A percentile compares a stretch with the other conserved stretches of the same genome.
These are phyloP conservation scores for Bullera alba DNA, from an alignment of 768 basidiomycete species.

Conservation along the genomic window DNA sequence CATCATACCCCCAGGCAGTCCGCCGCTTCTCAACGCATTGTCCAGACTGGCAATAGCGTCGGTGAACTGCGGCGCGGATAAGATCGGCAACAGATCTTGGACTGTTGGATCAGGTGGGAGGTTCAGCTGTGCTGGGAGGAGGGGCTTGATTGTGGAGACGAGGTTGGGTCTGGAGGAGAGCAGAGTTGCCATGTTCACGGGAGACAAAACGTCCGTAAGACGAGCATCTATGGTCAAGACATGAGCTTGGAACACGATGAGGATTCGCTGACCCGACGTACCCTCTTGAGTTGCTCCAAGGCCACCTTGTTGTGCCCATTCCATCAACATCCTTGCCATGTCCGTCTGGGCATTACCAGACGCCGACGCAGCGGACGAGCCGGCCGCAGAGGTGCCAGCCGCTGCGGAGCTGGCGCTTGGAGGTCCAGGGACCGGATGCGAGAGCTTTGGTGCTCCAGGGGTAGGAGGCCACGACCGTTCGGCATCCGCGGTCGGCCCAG, in stretches of 20 bases:
- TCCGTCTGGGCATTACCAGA: slow-evolving; percentile 8
- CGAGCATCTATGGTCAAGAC: slow-evolving; percentile 24
- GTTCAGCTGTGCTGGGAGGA: slow-evolving; percentile 72
- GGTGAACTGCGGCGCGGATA: slow-evolving; percentile 78
- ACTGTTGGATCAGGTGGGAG: slow-evolving; percentile 55
- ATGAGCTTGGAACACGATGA: background rate
- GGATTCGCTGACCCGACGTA: background rate
- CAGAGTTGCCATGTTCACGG: slow-evolving; percentile 49
- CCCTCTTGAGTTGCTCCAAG: slow-evolving; percentile 13
- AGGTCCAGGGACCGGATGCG: slow-evolving; percentile 20
- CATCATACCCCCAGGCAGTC: slow-evolving; percentile 64
- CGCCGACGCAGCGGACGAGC: background rate
- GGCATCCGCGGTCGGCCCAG: background rate
- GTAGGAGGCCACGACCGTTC: slow-evolving; percentile 25
- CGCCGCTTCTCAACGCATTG: slow-evolving; percentile 72
- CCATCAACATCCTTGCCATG: slow-evolving; percentile 31
- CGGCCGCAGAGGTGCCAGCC: background rate
- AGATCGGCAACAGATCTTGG: slow-evolving; percentile 65
- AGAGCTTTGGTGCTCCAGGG: slow-evolving; percentile 23
- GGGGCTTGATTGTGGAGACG: slow-evolving; percentile 64
- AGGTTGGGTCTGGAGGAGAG: slow-evolving; percentile 59
- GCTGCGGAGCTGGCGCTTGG: background rate
- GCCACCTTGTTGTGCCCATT: slow-evolving; percentile 29
- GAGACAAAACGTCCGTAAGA: slow-evolving; percentile 38
- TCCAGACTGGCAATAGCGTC: slow-evolving; percentile 72